These are phyloP conservation scores for Mortierella sp. DNA, from an alignment of 371 early-diverging fungal genomes.

Conservation along the genomic window DNA sequence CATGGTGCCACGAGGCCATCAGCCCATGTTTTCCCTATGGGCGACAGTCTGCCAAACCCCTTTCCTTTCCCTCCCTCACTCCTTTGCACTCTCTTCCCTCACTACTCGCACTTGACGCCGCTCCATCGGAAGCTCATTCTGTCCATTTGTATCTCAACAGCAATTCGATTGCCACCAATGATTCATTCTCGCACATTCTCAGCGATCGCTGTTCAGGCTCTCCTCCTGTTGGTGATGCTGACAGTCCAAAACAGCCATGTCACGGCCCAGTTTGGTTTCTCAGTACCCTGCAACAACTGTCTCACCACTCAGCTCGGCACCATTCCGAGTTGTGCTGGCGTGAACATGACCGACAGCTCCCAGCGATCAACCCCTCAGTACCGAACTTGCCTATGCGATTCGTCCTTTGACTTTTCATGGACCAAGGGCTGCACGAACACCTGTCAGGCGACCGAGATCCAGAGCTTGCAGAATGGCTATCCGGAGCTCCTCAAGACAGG, in stretches of 20 bases:
- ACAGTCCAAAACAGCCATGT: slow-evolving; percentile 11
- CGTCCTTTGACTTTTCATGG: slow-evolving; percentile 45
- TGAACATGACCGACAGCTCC: slow-evolving; percentile 25
- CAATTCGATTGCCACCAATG: slow-evolving; percentile 12
- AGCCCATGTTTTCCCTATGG: too few species aligned
- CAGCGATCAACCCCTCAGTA: slow-evolving; percentile 16
- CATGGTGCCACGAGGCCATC: too few species aligned
- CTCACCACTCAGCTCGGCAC: slow-evolving; percentile 15
- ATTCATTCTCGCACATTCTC: slow-evolving; percentile 2
- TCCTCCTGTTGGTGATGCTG: slow-evolving; percentile 15
- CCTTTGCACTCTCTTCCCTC: not conserved
- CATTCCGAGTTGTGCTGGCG: slow-evolving; percentile 22
- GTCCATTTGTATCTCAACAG: not conserved
- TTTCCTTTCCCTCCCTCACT: not conserved
- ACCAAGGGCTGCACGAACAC: slow-evolving; percentile 21
- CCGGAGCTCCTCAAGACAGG: slow-evolving; percentile 13
- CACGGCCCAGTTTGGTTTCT: slow-evolving; percentile 37
- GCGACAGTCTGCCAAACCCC: not conserved
- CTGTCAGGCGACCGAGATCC: slow-evolving; percentile 37
- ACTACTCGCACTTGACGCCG: not conserved
- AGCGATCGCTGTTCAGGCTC: not conserved
- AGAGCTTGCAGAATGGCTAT: slow-evolving; percentile 20
- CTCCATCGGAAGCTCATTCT: not conserved
- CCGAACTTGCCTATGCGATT: slow-evolving; percentile 33
- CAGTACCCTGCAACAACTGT: slow-evolving; percentile 34